Base-by-base conservation (phyloP, 73 alveolate species). In the Stentor coeruleus region DNA sequence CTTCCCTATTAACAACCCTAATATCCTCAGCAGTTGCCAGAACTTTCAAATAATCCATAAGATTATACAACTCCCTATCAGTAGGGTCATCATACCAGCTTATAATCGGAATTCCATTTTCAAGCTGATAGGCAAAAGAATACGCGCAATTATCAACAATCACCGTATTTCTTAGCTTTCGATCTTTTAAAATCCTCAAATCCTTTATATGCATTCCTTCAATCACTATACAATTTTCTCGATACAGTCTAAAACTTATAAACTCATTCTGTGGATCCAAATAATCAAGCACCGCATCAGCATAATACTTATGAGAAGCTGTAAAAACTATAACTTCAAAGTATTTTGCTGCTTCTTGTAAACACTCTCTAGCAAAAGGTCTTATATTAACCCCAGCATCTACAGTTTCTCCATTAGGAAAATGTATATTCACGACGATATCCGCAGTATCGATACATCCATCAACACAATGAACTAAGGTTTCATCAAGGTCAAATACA, bases 241-340 rank as follows among this genome's bases (percentile, higher is more conserved):
- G 77, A 86, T 92, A 92, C 86, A 92, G 81, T 77, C 98, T 84
- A 77, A 87, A 87, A 41, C 87, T 88, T 33, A 90, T 84, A 74
- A 87, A 88, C 76, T 84, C 89, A 72, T 90, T 86, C 38, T 92
- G 83, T 14, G 93, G 93, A 88, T 92, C 98, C 82, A 92, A 39
- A 84, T 89, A 87, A 85, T 92, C 92, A 38, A 92, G 84, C 76
- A 92, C 92, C 3, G 96, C 95, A 81, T 92, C 95, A 3, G 98
- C 96, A 90, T 92, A 92, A 42, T 94, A 85, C 38, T 88, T 88
- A 81, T 92, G 98, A 35, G 87, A 66, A 0, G 98, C 98, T 3
- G 98, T 90, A 80, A 87, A 92, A 1, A 88, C 93, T 0, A 92
- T 88, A 33, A 92, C 93, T 59, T 92, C 58, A 85, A 87, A 92